Conservation (phyloP, 768 basidiomycete species). For the Myochromella boudieri region DNA sequence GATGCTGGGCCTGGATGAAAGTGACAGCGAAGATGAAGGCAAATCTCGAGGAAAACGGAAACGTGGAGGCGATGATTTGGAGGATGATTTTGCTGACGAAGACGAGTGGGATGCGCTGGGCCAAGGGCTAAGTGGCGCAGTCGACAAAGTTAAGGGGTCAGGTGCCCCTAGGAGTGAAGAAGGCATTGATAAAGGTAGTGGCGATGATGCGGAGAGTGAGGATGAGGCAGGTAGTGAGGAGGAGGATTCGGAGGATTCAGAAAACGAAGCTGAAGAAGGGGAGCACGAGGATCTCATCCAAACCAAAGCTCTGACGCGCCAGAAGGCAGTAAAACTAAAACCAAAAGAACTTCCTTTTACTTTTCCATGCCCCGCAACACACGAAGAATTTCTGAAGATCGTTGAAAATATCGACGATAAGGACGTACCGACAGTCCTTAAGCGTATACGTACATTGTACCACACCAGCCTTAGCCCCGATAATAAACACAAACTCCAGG, state of each 20-base stretch:
- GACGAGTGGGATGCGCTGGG: conserved; percentile 42
- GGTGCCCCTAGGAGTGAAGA: conserved; percentile 37
- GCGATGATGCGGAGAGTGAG: conserved; percentile 26
- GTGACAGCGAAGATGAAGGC: conserved; percentile 62
- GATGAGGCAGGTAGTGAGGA: conserved; percentile 35
- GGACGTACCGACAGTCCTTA: conserved; percentile 77
- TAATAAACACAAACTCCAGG: conserved; percentile 93
- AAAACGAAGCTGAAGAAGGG: conserved; percentile 34
- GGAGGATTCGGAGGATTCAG: conserved; percentile 34
- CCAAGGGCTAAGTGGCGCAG: conserved; percentile 35
- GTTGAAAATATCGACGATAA: conserved; percentile 67
- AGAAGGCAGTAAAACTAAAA: conserved; percentile 28
- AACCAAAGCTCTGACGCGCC: conserved; percentile 17
- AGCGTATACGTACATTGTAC: conserved; percentile 87
- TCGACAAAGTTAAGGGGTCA: conserved; percentile 34
- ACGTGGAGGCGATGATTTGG: conserved; percentile 82
- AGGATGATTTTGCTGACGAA: conserved; percentile 74
- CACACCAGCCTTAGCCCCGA: conserved; percentile 91
- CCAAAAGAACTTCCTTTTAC: conserved; percentile 83
- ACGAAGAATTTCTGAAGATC: conserved; percentile 89
- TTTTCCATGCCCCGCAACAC: conserved; percentile 83
- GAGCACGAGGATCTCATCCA: conserved; percentile 45
- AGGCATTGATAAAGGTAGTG: conserved; percentile 35
- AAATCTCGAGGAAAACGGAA: conserved; percentile 46
- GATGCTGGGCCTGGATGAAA: conserved; percentile 81